Conservation (phyloP, 441 rosid species). For the Sinapis alba region DNA sequence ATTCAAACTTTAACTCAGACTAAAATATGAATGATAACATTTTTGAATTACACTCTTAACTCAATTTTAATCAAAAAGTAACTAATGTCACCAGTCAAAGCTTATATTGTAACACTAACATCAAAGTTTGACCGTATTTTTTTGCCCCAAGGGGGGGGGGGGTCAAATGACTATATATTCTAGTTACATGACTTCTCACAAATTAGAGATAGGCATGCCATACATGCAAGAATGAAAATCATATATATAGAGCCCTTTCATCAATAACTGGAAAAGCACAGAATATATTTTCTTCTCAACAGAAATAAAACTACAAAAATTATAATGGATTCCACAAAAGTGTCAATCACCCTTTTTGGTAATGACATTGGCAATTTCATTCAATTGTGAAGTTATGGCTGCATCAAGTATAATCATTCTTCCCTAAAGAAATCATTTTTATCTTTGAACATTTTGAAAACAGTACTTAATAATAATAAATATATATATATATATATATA, state of each 20-base stretch:
- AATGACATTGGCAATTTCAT: not conserved
- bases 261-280: not conserved
- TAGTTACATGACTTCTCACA: too few relatives aligned
- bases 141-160: too few relatives aligned
- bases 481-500: too few relatives aligned
- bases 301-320: not conserved
- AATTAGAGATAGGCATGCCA: too few relatives aligned
- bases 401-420: not conserved
- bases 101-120: too few relatives aligned
- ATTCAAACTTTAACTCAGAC: too few relatives aligned
- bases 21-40: too few relatives aligned
- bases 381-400: not conserved
- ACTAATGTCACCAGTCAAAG: too few relatives aligned
- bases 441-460: not conserved
- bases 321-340: not conserved
- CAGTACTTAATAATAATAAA: not conserved
- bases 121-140: too few relatives aligned
- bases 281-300: not conserved
- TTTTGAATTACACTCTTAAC: too few relatives aligned
- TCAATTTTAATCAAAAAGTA: too few relatives aligned
- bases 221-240: not conserved
- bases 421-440: not conserved
- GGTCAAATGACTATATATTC: too few relatives aligned
- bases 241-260: not conserved
- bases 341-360: not conserved